Base-by-base conservation (phyloP, 78 protist species). In the Acrasis kona region DNA sequence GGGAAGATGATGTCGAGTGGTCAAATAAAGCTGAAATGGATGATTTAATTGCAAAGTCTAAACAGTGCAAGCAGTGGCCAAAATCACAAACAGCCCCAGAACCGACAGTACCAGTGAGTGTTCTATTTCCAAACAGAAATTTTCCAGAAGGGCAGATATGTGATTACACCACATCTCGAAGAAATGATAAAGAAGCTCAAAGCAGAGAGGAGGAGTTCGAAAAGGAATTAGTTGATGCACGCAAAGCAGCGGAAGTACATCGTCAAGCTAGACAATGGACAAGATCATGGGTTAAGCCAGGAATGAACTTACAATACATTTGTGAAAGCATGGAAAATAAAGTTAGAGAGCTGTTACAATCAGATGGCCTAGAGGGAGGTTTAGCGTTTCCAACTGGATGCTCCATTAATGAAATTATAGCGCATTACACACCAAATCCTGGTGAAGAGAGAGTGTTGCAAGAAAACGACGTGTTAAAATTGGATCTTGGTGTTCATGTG, bases 381-480 rank as follows among this genome's bases (percentile, higher is more conserved):
- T 67, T 78, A 30, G 98, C 92, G 1, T 95, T 95, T 77, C 98
- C 98, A 41, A 92, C 96, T 2, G 96, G 98, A 42, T 89, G 93
- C 81, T 91, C 96, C 9, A 28, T 97, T 72, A 96, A 97, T 80
- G 69, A 89, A 72, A 72, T 68, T 27, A 98, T 98, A 0, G 99
- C 99, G 28, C 99, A 97, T 82, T 96, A 40, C 50, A 95, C 99
- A 32, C 99, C 99, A 40, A 96, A 96, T 74, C n/a, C 92, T 0
- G 99, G 98, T 10, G 99, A 97, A 81, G 87, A 90, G 76, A 93
- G 95, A 1, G 93, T 95, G n/a, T 84, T 97, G 73, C 72, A 84
- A 73, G 31, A 91, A 61, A 92, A 80, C 68, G 98, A 95, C 76
- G 96, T 97, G 31, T 39, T 90, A 77, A 97, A 97, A 89, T 73